A percentile compares a stretch with the other conserved stretches of the same genome.
Evolutionary conservation across 345 rosid genomes (phyloP).

Genomic region (Eutrema yunnanense): DNA sequence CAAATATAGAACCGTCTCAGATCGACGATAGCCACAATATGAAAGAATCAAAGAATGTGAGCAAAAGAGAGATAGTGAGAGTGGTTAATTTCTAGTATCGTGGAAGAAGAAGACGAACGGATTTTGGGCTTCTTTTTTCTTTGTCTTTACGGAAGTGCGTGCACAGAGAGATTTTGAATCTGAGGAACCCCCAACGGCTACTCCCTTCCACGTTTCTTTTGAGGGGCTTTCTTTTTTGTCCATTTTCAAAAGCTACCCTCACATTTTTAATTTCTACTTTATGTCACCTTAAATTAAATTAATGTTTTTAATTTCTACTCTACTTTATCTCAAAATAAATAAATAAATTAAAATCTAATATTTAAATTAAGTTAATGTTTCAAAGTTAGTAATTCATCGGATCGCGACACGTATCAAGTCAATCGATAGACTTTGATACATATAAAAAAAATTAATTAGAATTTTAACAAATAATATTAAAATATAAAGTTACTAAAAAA

Average conservation of each 20-base stretch:
- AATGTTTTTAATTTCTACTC: no score
- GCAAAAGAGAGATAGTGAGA: conserved; percentile 8
- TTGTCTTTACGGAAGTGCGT: conserved; percentile 31
- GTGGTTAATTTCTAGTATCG: not conserved
- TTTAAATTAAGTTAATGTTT: no score
- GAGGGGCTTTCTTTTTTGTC: conserved; percentile 3
- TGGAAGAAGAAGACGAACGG: conserved; percentile 10
- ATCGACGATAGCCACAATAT: not conserved
- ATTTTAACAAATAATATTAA: no score
- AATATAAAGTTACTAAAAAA: no score
- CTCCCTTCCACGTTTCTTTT: conserved; percentile 15
- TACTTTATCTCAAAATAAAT: no score
- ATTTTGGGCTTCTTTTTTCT: conserved; percentile 21
- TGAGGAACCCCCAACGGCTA: conserved; percentile 29
- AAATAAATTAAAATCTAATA: no score
- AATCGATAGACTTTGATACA: no score
- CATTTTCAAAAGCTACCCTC: not conserved
- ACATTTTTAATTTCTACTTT: not conserved
- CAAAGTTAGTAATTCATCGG: no score
- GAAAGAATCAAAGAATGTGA: conserved; percentile 17
- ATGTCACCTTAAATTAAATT: not conserved
- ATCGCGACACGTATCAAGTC: no score
- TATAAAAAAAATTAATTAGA: no score
- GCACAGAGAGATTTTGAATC: conserved; percentile 28
- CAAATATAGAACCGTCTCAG: not conserved